A percentile compares a stretch with the other conserved stretches of the same genome.
Evolutionary conservation across 768 basidiomycete species (phyloP).

Genomic region (Leccinum arenicola): DNA sequence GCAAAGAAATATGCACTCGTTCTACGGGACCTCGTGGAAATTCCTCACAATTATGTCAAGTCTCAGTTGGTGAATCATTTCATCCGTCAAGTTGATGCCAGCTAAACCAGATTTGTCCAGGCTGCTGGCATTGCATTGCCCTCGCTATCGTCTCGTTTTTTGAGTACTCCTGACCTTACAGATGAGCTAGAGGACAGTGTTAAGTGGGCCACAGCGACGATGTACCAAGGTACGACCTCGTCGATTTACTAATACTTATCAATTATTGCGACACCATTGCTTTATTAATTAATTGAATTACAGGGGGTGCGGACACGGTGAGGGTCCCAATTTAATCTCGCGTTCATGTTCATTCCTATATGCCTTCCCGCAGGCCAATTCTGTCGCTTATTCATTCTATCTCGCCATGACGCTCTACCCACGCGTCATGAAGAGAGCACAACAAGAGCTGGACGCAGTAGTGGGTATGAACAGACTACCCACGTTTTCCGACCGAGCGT

Average conservation of each 20-base stretch:
- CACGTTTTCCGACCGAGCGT: conserved; percentile 21
- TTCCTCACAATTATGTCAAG: conserved; percentile 11
- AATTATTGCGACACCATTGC: not conserved
- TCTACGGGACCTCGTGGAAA: conserved; percentile 3
- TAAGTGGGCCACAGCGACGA: conserved; percentile 16
- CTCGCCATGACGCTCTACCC: conserved; percentile 33
- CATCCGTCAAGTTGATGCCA: not conserved
- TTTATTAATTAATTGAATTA: not conserved
- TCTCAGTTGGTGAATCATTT: conserved; percentile 16
- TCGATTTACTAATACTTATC: not conserved
- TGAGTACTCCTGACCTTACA: conserved; percentile 9
- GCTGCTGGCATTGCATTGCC: conserved; percentile 14
- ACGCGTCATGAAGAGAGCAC: conserved; percentile 22
- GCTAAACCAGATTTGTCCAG: conserved; percentile 1
- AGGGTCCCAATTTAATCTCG: not conserved
- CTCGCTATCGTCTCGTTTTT: conserved; percentile 13
- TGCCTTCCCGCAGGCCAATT: conserved; percentile 8
- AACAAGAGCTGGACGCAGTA: conserved; percentile 25
- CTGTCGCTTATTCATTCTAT: conserved; percentile 13
- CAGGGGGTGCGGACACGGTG: conserved; percentile 26
- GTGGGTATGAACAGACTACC: conserved; percentile 24
- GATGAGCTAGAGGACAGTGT: conserved; percentile 15
- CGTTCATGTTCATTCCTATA: not conserved
- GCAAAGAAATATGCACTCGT: conserved; percentile 12
- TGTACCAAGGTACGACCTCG: conserved; percentile 12